Percentiles rank a stretch among this genome's conserved stretches.
Evolutionary conservation across 306 rosid species (phyloP).

Genomic region (Rosa chinensis): DNA sequence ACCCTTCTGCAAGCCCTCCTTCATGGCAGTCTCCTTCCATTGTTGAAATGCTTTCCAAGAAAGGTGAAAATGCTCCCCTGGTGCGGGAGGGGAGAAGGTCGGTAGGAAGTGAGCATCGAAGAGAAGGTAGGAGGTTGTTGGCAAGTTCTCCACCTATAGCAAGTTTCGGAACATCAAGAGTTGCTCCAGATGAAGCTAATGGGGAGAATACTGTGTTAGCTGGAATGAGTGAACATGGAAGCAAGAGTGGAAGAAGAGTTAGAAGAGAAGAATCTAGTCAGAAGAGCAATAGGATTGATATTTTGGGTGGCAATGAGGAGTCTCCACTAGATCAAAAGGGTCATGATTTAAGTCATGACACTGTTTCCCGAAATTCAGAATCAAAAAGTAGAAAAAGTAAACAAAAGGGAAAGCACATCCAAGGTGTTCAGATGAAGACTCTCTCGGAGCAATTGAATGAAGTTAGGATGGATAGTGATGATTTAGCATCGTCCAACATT

Average conservation of each 20-base stretch:
- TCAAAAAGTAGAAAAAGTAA: constrained; percentile 62
- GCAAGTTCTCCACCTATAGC: constrained; percentile 70
- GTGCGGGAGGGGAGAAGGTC: constrained; percentile 79
- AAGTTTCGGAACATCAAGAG: constrained; percentile 61
- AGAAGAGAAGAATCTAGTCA: constrained; percentile 71
- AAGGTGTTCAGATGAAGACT: constrained; percentile 57
- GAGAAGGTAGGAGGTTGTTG: constrained; percentile 61
- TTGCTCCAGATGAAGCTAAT: constrained; percentile 62
- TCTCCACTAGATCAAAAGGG: constrained; percentile 45
- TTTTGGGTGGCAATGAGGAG: constrained; percentile 54
- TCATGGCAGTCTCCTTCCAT: constrained; percentile 91
- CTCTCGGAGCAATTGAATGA: constrained; percentile 74
- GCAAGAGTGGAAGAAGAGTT: constrained; percentile 68
- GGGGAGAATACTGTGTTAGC: constrained; percentile 45
- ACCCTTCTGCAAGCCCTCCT: constrained; percentile 97
- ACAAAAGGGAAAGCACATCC: constrained; percentile 68
- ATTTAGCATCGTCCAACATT: constrained; percentile 70
- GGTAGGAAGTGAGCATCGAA: constrained; percentile 59
- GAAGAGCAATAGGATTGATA: constrained; percentile 62
- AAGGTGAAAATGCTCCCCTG: constrained; percentile 54
- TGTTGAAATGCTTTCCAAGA: constrained; percentile 66
- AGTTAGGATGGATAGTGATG: constrained; percentile 75
- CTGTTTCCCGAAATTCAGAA: constrained; percentile 60
- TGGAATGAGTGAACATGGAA: constrained; percentile 53
- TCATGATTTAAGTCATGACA: constrained; percentile 50